Percentiles rank a stretch among this genome's conserved stretches.
Conservation (phyloP, 768 basidiomycete genomes). For the Galerina sulciceps region DNA sequence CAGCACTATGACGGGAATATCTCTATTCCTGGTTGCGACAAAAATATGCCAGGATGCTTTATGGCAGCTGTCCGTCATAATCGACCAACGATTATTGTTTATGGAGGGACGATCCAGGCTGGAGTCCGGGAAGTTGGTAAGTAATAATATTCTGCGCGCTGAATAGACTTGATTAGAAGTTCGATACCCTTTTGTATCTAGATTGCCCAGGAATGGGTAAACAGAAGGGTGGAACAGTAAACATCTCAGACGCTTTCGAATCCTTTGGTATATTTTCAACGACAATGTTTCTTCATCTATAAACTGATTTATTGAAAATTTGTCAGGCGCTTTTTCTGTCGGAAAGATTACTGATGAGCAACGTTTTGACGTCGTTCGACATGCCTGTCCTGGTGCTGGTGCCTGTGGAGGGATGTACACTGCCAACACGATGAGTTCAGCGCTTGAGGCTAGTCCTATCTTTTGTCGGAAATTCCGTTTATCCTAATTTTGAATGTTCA, state of each 20-base stretch:
- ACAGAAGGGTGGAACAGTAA: constrained; percentile 80
- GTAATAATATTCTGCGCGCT: constrained; percentile 22
- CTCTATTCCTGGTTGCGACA: constrained; percentile 87
- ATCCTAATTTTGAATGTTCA: constrained; percentile 18
- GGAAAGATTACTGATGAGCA: constrained; percentile 83
- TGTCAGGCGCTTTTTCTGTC: constrained; percentile 70
- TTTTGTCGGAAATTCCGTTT: too few relatives aligned
- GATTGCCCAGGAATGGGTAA: constrained; percentile 83
- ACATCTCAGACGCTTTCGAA: constrained; percentile 86
- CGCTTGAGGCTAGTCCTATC: constrained; percentile 55
- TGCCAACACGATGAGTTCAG: constrained; percentile 90
- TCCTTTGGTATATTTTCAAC: constrained; percentile 61
- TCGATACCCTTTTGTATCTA: constrained; percentile 16
- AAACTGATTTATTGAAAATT: not conserved
- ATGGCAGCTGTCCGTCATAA: constrained; percentile 89
- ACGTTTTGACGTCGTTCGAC: constrained; percentile 81
- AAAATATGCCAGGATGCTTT: constrained; percentile 91
- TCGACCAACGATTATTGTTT: constrained; percentile 85
- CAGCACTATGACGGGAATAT: constrained; percentile 92
- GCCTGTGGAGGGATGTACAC: constrained; percentile 92
- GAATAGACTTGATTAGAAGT: constrained; percentile 17
- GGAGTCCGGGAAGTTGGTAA: constrained; percentile 72
- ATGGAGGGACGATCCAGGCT: constrained; percentile 83
- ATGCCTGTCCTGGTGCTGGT: constrained; percentile 85
- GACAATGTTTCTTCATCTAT: not conserved